Conservation (phyloP, 768 basidiomycete species). For the Lentinula sp. region DNA sequence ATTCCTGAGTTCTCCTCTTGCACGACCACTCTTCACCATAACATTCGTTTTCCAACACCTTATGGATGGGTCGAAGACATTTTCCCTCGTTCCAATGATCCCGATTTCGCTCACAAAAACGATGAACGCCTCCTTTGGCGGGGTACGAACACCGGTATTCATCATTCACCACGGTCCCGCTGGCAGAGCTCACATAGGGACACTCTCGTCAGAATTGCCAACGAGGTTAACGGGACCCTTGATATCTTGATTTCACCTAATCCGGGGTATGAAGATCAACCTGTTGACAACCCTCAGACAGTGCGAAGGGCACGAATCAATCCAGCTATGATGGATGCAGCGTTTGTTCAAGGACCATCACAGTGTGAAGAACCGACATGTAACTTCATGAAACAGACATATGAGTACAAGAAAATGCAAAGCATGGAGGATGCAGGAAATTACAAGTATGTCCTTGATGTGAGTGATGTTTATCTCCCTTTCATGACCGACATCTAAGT, state of each 20-base stretch:
- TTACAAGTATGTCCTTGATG: constrained; percentile 59
- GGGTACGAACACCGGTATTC: constrained; percentile 66
- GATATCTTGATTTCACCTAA: constrained; percentile 25
- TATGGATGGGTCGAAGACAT: constrained; percentile 37
- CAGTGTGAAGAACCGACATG: constrained; percentile 38
- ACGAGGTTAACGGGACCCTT: constrained; percentile 20
- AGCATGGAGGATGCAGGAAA: constrained; percentile 32
- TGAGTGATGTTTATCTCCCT: constrained; percentile 20
- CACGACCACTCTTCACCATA: constrained; percentile 41
- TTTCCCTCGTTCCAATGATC: constrained; percentile 32
- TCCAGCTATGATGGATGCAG: constrained; percentile 49
- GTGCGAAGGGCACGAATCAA: constrained; percentile 26
- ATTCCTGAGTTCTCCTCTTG: constrained; percentile 48
- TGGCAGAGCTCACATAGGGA: constrained; percentile 44
- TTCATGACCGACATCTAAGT: not conserved
- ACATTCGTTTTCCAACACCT: constrained; percentile 41
- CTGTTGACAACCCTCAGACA: constrained; percentile 26
- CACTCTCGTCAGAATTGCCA: constrained; percentile 32
- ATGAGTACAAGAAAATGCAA: constrained; percentile 40
- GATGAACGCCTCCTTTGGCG: constrained; percentile 63
- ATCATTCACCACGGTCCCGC: constrained; percentile 26
- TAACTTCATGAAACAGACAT: constrained; percentile 31
- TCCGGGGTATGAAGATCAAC: constrained; percentile 7
- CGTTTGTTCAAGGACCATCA: constrained; percentile 36
- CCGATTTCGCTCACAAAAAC: constrained; percentile 52